Base-by-base conservation (phyloP, 768 basidiomycete species). In the Phlegmacium glaucopus region DNA sequence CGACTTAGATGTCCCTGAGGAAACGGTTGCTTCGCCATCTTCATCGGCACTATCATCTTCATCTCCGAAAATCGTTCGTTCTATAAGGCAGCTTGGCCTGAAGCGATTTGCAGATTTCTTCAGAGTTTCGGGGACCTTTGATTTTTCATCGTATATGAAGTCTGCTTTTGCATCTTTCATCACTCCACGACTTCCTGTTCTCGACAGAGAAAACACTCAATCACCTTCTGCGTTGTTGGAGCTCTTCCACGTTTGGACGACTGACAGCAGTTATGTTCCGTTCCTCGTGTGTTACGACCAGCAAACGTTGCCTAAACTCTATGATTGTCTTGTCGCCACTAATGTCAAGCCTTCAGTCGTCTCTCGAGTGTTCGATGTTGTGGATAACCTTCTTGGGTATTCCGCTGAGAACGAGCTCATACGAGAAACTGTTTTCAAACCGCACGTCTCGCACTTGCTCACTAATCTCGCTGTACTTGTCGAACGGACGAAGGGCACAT, bases 61-160 rank as follows among this genome's bases (percentile, higher is more conserved):
- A 6, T 59, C 72, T 4, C 61, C 68, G 47, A 70, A 77, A 62
- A 61, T 74, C 58, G 25, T 67, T 69, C 81, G 91, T 16, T 73
- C 77, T 7, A 76, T 94, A 35, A 81, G 96, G 11, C 90, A 92
- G 45, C 72, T 87, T 1, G 94, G 93, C 8, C 65, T 97, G 42
- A 91, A 90, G 63, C 82, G 94, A 10, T 68, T 97, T 30, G 80
- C 85, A 1, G 90, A 94, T 59, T 95, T 97, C 70, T 93, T 93
- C 78, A 79, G 83, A 11, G 75, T 75, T 34, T 81, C 87, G 0
- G 76, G 83, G 18, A 58, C 66, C 1, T 96, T 93, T 62, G 80
- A 95, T 64, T 95, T 87, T 61, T 59, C 72, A 0, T 77, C 82
- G 0, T 94, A 83, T 63, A 71, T 98, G 59, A 65, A 69, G 4